Base-by-base conservation (phyloP, 163 green algal genomes). In the Prototheca wickerhamii region DNA sequence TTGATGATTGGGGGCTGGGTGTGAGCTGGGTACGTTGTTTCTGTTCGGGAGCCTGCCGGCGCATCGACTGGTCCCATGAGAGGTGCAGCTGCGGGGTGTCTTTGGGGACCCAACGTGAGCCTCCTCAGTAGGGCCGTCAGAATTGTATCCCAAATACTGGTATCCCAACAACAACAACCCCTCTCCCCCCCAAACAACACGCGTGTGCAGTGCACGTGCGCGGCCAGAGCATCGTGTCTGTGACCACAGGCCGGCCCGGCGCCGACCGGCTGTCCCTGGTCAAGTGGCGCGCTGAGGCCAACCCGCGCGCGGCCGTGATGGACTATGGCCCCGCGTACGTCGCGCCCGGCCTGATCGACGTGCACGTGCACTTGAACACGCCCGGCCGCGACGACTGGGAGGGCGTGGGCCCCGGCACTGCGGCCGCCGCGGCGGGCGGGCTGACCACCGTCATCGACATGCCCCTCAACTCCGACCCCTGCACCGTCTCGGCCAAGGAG, bases 371-470 rank as follows among this genome's bases (percentile, higher is more conserved):
- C 82, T 71, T 98, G 61, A 95, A 98, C 70, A 88, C 97, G 79
- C 92, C 92, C 2, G 92, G 92, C 3, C 65, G 91, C 2, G 73
- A 77, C 29, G 77, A 95, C 2, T 98, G 92, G 92, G 92, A 98
- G 79, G 92, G 92, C 34, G 79, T 95, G 10, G 59, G 51, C 15
- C 88, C 84, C 0, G 92, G 76, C 25, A 98, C 91, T 0, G 54
- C 30, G 23, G 89, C 89, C 29, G 92, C 92, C 7, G 89, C 84
- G 10, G 80, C 79, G 3, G 92, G 91, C 4, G 92, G 92, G 29
- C 67, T 95, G 30, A 98, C 92, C n/a, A 95, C 86, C 0, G 46
- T 97, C 2, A 68, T 97, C 10, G 92, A 98, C 74, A 98, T 98
- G 92, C 92, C 92, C 0, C 82, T 98, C 7, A 98, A 97, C 83